Evolutionary conservation across 768 basidiomycete species (phyloP).

Genomic region (Amanita molliuscula): DNA sequence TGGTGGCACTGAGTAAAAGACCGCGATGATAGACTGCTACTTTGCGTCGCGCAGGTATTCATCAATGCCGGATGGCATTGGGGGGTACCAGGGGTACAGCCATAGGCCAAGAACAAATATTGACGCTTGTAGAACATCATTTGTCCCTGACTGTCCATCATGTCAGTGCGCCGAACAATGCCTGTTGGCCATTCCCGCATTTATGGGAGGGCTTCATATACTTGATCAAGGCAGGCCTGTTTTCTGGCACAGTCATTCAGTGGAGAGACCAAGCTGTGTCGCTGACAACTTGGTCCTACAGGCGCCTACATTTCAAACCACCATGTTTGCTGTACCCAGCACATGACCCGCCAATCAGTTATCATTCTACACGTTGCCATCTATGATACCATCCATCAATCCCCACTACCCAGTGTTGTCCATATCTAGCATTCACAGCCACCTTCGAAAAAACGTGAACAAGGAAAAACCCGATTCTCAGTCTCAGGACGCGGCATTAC

Average conservation of each 20-base stretch:
- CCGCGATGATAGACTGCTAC: too few species aligned
- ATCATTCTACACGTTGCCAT: neutral
- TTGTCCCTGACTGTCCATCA: neutral
- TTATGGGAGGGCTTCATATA: neutral
- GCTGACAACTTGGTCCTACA: neutral
- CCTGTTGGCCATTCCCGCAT: neutral
- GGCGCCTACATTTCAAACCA: neutral
- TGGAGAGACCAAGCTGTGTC: neutral
- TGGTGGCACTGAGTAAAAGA: too few species aligned
- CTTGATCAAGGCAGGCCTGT: neutral
- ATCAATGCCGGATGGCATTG: neutral
- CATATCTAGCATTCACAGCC: neutral
- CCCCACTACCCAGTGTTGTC: neutral
- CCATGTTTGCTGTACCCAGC: neutral
- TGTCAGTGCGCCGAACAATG: neutral
- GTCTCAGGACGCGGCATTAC: neutral
- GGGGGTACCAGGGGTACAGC: neutral
- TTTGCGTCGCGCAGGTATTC: too few species aligned
- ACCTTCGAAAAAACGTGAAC: constrained; percentile 2
- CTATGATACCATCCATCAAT: neutral
- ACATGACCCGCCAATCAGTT: neutral
- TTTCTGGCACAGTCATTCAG: neutral
- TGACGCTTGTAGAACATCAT: constrained; percentile 1
- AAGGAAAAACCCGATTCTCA: neutral
- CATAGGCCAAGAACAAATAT: neutral